A percentile compares a stretch with the other conserved stretches of the same genome.
Evolutionary conservation across 1,284 basidiomycete genomes (phyloP).

Genomic region (Boletus austroedulis): DNA sequence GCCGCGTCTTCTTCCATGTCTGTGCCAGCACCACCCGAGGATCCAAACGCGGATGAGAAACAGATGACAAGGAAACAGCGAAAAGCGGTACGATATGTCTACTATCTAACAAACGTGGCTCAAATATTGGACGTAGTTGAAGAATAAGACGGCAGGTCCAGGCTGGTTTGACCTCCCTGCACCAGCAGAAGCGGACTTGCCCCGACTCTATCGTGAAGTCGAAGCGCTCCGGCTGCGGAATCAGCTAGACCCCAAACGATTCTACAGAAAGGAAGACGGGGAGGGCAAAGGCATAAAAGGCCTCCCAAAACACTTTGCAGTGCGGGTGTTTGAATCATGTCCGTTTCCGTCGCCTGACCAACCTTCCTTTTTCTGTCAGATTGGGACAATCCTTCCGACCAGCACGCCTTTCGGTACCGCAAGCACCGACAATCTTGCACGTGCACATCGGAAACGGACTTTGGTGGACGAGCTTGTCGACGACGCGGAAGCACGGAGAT

Average conservation of each 20-base stretch:
- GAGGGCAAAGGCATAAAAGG: constrained; percentile 85
- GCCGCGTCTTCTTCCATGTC: constrained; percentile 44
- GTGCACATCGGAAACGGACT: constrained; percentile 69
- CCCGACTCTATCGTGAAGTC: constrained; percentile 86
- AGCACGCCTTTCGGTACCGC: constrained; percentile 73
- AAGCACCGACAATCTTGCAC: constrained; percentile 67
- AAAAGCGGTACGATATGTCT: constrained; percentile 52
- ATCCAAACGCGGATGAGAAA: constrained; percentile 56
- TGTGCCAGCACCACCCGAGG: constrained; percentile 56
- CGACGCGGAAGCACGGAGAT: constrained; percentile 82
- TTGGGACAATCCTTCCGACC: constrained; percentile 84
- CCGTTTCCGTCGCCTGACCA: constrained; percentile 7
- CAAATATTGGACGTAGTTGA: constrained; percentile 45
- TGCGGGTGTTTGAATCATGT: constrained; percentile 38
- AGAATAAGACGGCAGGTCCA: constrained; percentile 74
- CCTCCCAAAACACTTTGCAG: constrained; percentile 87
- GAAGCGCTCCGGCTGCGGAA: constrained; percentile 90
- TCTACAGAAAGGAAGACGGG: constrained; percentile 83
- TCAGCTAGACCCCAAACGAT: constrained; percentile 93
- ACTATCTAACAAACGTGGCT: not conserved
- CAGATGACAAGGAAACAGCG: constrained; percentile 64
- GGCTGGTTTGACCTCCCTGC: constrained; percentile 93
- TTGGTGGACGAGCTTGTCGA: constrained; percentile 88
- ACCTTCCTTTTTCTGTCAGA: constrained; percentile 44
- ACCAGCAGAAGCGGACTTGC: constrained; percentile 75